These are phyloP conservation scores for Hemileccinum impolitum DNA, from an alignment of 768 basidiomycete genomes.

Conservation along the genomic window DNA sequence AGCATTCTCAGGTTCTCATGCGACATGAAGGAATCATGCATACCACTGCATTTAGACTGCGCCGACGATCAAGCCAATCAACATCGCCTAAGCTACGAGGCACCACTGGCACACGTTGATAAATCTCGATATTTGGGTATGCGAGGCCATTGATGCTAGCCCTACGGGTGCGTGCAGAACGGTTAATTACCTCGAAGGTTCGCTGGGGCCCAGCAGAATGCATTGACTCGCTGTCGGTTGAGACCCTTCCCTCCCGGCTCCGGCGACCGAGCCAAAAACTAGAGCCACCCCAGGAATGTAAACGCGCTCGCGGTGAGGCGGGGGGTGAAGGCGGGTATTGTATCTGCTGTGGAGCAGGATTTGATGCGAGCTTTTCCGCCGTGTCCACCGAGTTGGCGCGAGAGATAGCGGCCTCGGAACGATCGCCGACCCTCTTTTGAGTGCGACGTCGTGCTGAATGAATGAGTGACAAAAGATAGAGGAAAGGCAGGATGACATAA, in stretches of 20 bases:
- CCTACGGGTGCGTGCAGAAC: constrained; percentile 51
- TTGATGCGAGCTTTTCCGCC: constrained; percentile 39
- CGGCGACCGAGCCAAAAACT: constrained; percentile 36
- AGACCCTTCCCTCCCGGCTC: constrained; percentile 34
- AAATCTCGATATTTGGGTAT: constrained; percentile 42
- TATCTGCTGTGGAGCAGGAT: constrained; percentile 25
- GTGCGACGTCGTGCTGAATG: constrained; percentile 8
- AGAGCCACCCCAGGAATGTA: constrained; percentile 38
- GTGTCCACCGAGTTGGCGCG: constrained; percentile 39
- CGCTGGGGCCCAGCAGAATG: constrained; percentile 35
- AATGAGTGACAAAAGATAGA: constrained; percentile 32
- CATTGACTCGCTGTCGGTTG: constrained; percentile 38
- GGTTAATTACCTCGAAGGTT: constrained; percentile 49
- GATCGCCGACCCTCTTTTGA: constrained; percentile 21
- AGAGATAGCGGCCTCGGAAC: constrained; percentile 23
- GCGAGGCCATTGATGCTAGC: constrained; percentile 43
- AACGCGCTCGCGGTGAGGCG: constrained; percentile 28
- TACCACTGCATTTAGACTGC: constrained; percentile 70
- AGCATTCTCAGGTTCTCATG: constrained; percentile 17
- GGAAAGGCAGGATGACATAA: constrained; percentile 50
- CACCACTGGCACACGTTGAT: constrained; percentile 42
- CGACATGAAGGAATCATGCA: constrained; percentile 29
- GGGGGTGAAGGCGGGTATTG: constrained; percentile 33
- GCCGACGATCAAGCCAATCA: constrained; percentile 74
- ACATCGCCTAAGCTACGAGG: constrained; percentile 64